phyloP scores from a whole-genome alignment of 73 alveolate species.

The Paramecium sonneborni region DNA sequence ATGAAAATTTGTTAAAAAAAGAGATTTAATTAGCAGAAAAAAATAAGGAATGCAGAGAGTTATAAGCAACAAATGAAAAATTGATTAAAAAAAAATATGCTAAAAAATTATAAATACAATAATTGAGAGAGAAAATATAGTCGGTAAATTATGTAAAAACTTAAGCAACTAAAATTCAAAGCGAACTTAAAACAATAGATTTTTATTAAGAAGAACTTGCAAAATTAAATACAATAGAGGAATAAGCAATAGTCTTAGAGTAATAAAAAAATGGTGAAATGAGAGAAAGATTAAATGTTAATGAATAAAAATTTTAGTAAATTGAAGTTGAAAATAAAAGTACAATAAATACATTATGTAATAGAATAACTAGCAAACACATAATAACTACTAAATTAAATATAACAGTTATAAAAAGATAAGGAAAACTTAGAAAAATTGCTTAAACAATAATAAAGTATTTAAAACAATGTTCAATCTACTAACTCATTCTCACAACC shows the following conservation, averaged over 20 bases:
- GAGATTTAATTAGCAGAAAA: neutral
- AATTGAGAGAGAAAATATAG: neutral
- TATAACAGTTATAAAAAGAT: neutral
- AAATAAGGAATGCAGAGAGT: neutral
- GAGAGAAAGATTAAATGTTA: neutral
- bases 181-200: neutral
- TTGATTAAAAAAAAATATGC: neutral
- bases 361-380: neutral
- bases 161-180: neutral
- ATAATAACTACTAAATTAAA: neutral
- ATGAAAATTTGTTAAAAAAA: neutral
- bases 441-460: neutral
- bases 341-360: neutral
- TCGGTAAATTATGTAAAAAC: neutral
- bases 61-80: neutral
- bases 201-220: neutral
- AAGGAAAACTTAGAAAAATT: neutral
- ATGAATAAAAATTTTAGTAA: neutral
- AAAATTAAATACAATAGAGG: neutral
- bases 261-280: neutral
- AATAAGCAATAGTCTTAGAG: neutral
- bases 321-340: neutral
- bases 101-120: neutral
- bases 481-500: neutral
- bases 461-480: neutral